A percentile compares a stretch with the other conserved stretches of the same genome.
phyloP scores from a whole-genome alignment of 306 rosid genomes.

The Cotoneaster glaucophyllus region DNA sequence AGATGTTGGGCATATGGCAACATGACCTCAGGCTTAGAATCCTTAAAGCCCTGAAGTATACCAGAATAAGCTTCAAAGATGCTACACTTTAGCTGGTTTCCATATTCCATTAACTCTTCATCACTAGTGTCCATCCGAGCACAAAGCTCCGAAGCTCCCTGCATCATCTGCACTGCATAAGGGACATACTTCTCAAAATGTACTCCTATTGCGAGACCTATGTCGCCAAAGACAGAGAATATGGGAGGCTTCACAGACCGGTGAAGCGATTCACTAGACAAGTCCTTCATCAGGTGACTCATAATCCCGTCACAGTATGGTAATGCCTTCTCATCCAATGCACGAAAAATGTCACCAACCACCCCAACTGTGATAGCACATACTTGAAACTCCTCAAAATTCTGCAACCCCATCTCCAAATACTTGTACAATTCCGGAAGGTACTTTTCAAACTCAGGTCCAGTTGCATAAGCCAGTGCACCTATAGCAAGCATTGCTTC shows the following conservation, averaged over 20 bases:
- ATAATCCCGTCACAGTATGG: conserved; percentile 29
- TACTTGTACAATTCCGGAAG: conserved; percentile 25
- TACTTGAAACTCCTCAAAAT: conserved; percentile 33
- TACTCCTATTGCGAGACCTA: conserved; percentile 30
- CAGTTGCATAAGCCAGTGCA: conserved; percentile 31
- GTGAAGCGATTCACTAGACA: conserved; percentile 23
- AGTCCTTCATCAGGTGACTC: conserved; percentile 20
- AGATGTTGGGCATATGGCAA: conserved; percentile 30
- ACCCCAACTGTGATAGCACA: conserved; percentile 37
- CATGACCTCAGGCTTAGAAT: conserved; percentile 30
- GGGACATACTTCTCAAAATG: conserved; percentile 32
- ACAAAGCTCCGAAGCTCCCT: conserved; percentile 30
- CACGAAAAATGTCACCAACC: conserved; percentile 31
- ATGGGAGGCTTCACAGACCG: conserved; percentile 36
- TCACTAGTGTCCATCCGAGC: conserved; percentile 18
- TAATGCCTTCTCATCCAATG: conserved; percentile 27
- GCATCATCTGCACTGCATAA: conserved; percentile 27
- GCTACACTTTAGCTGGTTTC: conserved; percentile 31
- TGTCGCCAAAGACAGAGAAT: conserved; percentile 32
- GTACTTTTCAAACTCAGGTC: conserved; percentile 24
- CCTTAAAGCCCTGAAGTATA: conserved; percentile 28
- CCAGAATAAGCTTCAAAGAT: conserved; percentile 39
- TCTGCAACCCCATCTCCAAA: conserved; percentile 37
- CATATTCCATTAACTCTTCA: conserved; percentile 26
- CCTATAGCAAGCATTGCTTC: conserved; percentile 43